Base-by-base conservation (phyloP, 306 rosid species). In the Vigna angularis region DNA sequence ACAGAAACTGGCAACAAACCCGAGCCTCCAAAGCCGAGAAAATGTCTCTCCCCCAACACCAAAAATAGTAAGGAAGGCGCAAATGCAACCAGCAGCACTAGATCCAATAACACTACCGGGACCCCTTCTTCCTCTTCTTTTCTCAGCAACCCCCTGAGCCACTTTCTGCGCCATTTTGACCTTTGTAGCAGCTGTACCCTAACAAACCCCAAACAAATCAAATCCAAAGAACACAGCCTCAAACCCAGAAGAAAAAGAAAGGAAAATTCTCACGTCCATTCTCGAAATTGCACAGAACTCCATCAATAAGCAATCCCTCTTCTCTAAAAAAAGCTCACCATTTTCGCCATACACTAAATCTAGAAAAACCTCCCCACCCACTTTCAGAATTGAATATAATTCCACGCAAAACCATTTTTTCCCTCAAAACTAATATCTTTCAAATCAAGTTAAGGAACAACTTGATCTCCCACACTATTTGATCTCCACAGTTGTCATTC, bases 51-150 rank as follows among this genome's bases (percentile, higher is more conserved):
- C 99, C 70, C 99, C 97, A 36, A 84, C 87, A 72, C 83, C 82
- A 75, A 71, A 85, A 78, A 96, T 93, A 1, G 90, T 57, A 38
- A 96, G 91, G 75, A 90, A 85, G 15, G 98, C 94, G 83, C 91
- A 96, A 77, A 91, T 15, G 61, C 99, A 96, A 76, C 99, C 97
- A 18, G 99, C 99, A 75, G 97, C 92, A 85, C 99, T 93, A 66
- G 99, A 96, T 81, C 99, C 98, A 77, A 96, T 81, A 49, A 96
- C 99, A 85, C 99, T 96, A 28, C 94, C 85, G 0, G 97, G 99
- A 44, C 99, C 99, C 87, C 99, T 90, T 85, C 98, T 88, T 82
- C 99, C 99, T 81, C 81, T 93, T 80, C 90, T 88, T 87, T 90
- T 96, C 89, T 96, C 99, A 57, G 99, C 98, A 63, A 96, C 85